Conservation (phyloP, 805 yeast genomes). For the Myxozyma nipponensis region DNA sequence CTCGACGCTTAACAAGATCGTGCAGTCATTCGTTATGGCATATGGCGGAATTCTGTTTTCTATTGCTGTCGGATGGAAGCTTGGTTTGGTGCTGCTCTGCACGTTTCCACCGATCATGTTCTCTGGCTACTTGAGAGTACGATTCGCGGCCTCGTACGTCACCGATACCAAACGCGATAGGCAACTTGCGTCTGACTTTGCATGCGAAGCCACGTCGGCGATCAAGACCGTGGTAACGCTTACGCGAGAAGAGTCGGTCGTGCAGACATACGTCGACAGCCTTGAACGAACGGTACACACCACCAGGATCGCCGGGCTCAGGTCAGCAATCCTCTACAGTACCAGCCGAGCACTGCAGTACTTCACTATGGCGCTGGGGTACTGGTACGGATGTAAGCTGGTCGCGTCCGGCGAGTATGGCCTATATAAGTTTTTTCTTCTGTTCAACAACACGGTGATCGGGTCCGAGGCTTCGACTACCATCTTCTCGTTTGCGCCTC, state of each 20-base stretch:
- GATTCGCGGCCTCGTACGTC: slow-evolving; percentile 34
- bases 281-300: not conserved
- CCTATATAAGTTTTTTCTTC: slow-evolving; percentile 38
- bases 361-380: slow-evolving; percentile 41
- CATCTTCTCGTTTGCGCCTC: slow-evolving; percentile 7
- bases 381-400: slow-evolving; percentile 42
- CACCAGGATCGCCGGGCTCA: too few relatives aligned
- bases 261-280: slow-evolving; percentile 27
- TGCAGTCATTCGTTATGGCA: slow-evolving; percentile 37
- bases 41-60: slow-evolving; percentile 40
- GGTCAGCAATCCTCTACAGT: slow-evolving; percentile 37
- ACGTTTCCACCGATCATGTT: slow-evolving; percentile 36
- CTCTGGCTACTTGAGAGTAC: slow-evolving; percentile 39
- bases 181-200: slow-evolving; percentile 40
- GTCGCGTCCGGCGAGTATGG: slow-evolving; percentile 33
- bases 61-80: slow-evolving; percentile 39
- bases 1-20: slow-evolving; percentile 28
- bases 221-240: slow-evolving; percentile 42
- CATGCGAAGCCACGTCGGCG: slow-evolving; percentile 39
- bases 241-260: slow-evolving; percentile 42
- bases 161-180: slow-evolving; percentile 38
- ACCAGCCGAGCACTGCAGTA: slow-evolving; percentile 40
- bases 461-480: slow-evolving; percentile 43
- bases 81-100: slow-evolving; percentile 41
- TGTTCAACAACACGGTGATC: slow-evolving; percentile 38